Percentiles rank a stretch among this genome's conserved stretches.
phyloP scores from a whole-genome alignment of 83 land plant species.

The Diphasiastrum complanatum region DNA sequence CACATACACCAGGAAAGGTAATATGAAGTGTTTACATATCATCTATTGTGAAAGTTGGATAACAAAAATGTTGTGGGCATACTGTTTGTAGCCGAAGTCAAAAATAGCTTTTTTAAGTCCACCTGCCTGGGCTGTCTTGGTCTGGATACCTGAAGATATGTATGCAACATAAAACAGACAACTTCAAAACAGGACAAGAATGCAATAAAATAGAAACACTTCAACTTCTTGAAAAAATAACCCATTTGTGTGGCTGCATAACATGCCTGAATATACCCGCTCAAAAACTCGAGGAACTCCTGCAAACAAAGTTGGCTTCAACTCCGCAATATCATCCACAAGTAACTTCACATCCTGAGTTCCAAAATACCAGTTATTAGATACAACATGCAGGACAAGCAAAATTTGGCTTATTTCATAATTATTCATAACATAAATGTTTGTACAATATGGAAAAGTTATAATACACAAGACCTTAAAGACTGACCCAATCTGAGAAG shows the following conservation, averaged over 20 bases:
- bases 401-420: no score
- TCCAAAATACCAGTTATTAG: neutral
- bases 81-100: slow-evolving; percentile 39
- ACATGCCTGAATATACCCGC: slow-evolving; percentile 74
- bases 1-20: neutral
- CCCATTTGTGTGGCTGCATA: neutral
- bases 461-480: neutral
- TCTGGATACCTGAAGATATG: slow-evolving; percentile 47
- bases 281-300: slow-evolving; percentile 96
- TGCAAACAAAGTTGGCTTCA: slow-evolving; percentile 84
- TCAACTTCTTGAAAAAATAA: neutral
- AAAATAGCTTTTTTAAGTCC: slow-evolving; percentile 41
- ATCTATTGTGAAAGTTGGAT: neutral
- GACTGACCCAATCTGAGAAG: no score
- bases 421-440: neutral
- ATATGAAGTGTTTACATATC: neutral
- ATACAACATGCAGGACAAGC: neutral
- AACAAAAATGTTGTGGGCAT: neutral
- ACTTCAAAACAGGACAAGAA: neutral
- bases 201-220: neutral
- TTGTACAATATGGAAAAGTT: neutral
- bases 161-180: neutral
- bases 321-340: slow-evolving; percentile 64
- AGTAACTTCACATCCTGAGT: slow-evolving; percentile 72
- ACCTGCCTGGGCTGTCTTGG: slow-evolving; percentile 61